phyloP scores from a whole-genome alignment of 495 filamentous ascomycete genomes.

The Immersiella caudata region DNA sequence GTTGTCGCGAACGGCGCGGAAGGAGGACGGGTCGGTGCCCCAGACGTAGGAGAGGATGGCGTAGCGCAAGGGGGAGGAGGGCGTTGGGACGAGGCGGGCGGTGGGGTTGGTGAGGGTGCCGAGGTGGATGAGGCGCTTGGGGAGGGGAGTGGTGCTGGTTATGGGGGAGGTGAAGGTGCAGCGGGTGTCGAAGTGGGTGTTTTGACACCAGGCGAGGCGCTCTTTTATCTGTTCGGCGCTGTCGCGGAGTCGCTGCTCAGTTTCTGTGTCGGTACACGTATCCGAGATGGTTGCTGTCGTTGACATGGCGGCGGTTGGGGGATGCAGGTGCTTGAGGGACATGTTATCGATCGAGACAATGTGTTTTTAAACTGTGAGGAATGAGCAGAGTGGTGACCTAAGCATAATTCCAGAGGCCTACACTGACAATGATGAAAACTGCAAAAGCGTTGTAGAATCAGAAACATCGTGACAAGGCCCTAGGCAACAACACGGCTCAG shows the following conservation, averaged over 20 bases:
- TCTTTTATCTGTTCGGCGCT: background rate
- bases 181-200: background rate
- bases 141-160: background rate
- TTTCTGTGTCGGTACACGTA: no score
- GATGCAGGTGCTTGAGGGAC: no score
- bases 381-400: no score
- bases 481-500: no score
- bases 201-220: conserved; percentile 8
- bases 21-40: background rate
- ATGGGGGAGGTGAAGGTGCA: background rate
- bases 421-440: no score
- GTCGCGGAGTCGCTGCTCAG: background rate
- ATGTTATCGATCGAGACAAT: no score
- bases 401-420: no score
- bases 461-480: no score
- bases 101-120: background rate
- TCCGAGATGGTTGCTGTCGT: no score
- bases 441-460: no score
- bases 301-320: no score
- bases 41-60: conserved; percentile 12
- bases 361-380: no score
- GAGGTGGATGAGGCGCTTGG: conserved; percentile 6
- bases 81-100: background rate
- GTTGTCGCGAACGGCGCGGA: background rate
- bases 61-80: background rate